These are phyloP conservation scores for Vicia faba DNA, from an alignment of 306 rosid genomes.

Conservation along the genomic window DNA sequence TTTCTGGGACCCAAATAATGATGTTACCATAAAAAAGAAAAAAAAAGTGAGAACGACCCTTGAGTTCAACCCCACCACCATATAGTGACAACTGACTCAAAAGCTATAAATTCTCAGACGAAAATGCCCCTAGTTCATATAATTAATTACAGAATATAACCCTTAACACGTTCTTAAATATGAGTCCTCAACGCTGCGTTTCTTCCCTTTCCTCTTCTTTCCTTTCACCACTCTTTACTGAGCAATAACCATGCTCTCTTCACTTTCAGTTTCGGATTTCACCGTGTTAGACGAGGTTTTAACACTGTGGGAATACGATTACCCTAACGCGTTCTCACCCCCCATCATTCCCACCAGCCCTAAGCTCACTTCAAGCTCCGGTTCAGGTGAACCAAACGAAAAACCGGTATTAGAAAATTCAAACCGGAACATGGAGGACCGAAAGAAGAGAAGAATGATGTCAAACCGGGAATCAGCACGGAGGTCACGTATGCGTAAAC, in stretches of 20 bases:
- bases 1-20: conserved; percentile 44
- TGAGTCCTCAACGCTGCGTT: conserved; percentile 49
- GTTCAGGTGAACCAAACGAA: conserved; percentile 50
- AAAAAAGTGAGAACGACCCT: conserved; percentile 37
- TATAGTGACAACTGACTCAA: conserved; percentile 81
- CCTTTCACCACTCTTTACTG: conserved; percentile 42
- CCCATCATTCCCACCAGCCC: conserved; percentile 39
- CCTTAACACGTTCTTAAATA: conserved; percentile 46
- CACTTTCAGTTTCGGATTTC: conserved; percentile 51
- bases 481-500: conserved; percentile 91
- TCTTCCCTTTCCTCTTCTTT: conserved; percentile 82
- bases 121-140: conserved; percentile 32
- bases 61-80: conserved; percentile 39
- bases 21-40: conserved; percentile 41
- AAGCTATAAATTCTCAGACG: conserved; percentile 43
- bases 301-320: conserved; percentile 61
- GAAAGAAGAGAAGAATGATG: conserved; percentile 75
- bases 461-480: conserved; percentile 96
- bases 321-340: conserved; percentile 35
- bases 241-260: conserved; percentile 58
- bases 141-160: not conserved
- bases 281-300: conserved; percentile 45
- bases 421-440: conserved; percentile 52
- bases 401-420: conserved; percentile 31
- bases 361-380: conserved; percentile 44